Evolutionary conservation across 805 yeast genomes (phyloP).

Genomic region (Cyberlindnera americana): DNA sequence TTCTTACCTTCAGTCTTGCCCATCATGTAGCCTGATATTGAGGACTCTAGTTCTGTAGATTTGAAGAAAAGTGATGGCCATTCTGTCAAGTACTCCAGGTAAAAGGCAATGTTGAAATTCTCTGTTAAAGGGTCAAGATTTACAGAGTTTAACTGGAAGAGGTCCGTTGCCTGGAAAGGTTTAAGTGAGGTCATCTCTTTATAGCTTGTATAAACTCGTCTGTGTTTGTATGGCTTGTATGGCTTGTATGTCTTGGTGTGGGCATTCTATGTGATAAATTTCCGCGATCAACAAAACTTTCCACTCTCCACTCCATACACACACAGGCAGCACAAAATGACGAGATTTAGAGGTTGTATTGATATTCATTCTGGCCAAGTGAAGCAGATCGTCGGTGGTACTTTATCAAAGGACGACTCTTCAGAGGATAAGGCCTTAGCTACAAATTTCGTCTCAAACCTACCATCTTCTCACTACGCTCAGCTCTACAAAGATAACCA

Average conservation of each 20-base stretch:
- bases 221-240: neutral
- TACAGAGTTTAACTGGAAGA: conserved; percentile 66
- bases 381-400: conserved; percentile 96
- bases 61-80: conserved; percentile 94
- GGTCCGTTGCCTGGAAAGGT: conserved; percentile 86
- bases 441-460: conserved; percentile 76
- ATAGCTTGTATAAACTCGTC: too few relatives aligned
- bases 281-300: too few relatives aligned
- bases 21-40: conserved; percentile 73
- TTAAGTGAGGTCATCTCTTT: conserved; percentile 84
- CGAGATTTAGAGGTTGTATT: conserved; percentile 88
- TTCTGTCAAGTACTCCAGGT: conserved; percentile 71
- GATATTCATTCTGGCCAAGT: conserved; percentile 95
- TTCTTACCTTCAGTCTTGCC: conserved; percentile 92
- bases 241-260: too few relatives aligned
- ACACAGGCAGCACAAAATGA: too few relatives aligned
- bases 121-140: conserved; percentile 91
- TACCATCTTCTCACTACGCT: conserved; percentile 76
- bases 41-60: conserved; percentile 45
- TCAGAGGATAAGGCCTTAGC: conserved; percentile 35
- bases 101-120: conserved; percentile 81
- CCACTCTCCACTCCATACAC: too few relatives aligned
- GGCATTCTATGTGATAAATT: too few relatives aligned
- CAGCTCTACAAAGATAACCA: conserved; percentile 54
- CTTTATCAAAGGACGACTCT: conserved; percentile 56